Evolutionary conservation across 2,329 filamentous ascomycete genomes (phyloP).

Genomic region (Stagonosporopsis chrysanthemi): DNA sequence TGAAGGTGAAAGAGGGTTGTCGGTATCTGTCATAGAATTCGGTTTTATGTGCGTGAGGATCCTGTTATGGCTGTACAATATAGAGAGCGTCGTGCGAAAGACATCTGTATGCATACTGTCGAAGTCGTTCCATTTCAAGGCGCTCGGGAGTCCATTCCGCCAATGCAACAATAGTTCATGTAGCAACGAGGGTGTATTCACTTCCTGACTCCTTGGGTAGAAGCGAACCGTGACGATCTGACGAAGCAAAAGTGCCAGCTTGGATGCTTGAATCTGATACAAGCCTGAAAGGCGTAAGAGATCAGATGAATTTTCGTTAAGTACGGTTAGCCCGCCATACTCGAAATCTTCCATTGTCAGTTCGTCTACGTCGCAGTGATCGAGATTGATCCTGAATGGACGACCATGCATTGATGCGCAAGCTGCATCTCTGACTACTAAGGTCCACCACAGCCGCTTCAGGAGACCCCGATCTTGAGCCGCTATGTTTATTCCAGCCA

Average conservation of each 20-base stretch:
- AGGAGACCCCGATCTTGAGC: conserved; percentile 12
- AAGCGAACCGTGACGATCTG: conserved; percentile 14
- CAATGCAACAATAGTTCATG: conserved; percentile 7
- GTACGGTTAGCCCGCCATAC: neutral
- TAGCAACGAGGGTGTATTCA: neutral
- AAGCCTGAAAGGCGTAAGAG: conserved; percentile 1
- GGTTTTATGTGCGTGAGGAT: conserved; percentile 14
- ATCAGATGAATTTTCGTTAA: neutral
- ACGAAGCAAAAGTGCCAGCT: conserved; percentile 13
- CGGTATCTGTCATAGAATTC: neutral
- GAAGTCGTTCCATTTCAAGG: conserved; percentile 7
- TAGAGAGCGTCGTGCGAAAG: conserved; percentile 6
- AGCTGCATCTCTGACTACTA: conserved; percentile 10
- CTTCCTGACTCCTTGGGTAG: conserved; percentile 6
- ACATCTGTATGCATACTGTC: conserved; percentile 2
- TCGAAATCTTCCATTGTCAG: conserved; percentile 9
- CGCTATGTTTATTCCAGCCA: conserved; percentile 12
- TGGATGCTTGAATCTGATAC: conserved; percentile 9
- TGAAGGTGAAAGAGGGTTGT: conserved; percentile 5
- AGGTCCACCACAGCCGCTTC: conserved; percentile 12
- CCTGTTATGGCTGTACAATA: conserved; percentile 10
- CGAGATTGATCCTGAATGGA: conserved; percentile 15
- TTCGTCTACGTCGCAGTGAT: conserved; percentile 13
- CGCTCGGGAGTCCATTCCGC: neutral
- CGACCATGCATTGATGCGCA: conserved; percentile 16